phyloP scores from a whole-genome alignment of 1,284 basidiomycete genomes.

The Irpex sp. region DNA sequence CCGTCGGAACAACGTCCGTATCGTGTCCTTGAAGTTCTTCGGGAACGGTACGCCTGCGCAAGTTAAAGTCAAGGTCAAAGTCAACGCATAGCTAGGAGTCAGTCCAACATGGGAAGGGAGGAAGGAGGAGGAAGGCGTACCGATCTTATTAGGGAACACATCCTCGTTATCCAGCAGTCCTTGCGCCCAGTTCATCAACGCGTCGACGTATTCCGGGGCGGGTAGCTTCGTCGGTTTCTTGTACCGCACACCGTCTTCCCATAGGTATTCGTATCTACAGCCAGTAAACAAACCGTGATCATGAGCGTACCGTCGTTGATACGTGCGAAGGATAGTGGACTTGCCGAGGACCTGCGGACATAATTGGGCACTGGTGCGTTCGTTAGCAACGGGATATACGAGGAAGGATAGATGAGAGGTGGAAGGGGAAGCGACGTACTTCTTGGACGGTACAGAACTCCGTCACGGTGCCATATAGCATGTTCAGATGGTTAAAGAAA shows the following conservation, averaged over 20 bases:
- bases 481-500: conserved; percentile 95
- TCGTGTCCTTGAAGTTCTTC: conserved; percentile 85
- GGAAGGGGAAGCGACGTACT: conserved; percentile 37
- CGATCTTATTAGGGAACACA: conserved; percentile 94
- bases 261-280: conserved; percentile 91
- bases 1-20: conserved; percentile 89
- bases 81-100: background rate
- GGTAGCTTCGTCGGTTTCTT: conserved; percentile 92
- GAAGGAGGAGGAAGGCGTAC: conserved; percentile 35
- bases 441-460: conserved; percentile 96
- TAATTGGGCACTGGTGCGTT: conserved; percentile 81
- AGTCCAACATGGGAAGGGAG: background rate
- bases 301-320: background rate
- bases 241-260: conserved; percentile 94
- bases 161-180: conserved; percentile 88
- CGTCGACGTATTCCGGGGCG: conserved; percentile 96
- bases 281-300: background rate
- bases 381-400: background rate
- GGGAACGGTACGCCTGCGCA: conserved; percentile 85
- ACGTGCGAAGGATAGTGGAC: conserved; percentile 19
- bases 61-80: too few relatives aligned
- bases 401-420: background rate
- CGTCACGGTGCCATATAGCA: conserved; percentile 94
- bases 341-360: conserved; percentile 96
- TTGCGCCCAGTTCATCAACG: conserved; percentile 99